Conservation (phyloP, 73 alveolate species). For the Tetrahymena malaccensis region DNA sequence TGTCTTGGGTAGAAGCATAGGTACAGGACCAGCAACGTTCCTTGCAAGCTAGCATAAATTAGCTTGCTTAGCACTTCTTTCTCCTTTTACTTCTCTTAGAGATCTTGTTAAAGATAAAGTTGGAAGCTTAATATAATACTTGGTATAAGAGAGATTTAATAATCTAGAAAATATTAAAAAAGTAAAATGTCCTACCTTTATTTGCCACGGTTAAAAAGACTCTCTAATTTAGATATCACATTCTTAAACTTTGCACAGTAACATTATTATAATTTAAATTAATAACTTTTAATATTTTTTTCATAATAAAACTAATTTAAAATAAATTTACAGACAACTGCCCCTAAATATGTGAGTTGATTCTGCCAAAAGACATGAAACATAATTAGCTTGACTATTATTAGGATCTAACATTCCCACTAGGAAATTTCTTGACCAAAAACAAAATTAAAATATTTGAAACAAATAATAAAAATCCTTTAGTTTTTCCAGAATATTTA, state of each 20-base stretch:
- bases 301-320: not conserved
- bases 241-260: not conserved
- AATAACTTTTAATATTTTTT: too few species aligned
- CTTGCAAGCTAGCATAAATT: conserved; percentile 16
- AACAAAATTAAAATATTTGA: not conserved
- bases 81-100: conserved; percentile 61
- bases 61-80: conserved; percentile 55
- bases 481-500: not conserved
- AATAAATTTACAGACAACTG: not conserved
- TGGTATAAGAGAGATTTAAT: conserved; percentile 43
- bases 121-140: conserved; percentile 27
- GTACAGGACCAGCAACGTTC: conserved; percentile 68
- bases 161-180: conserved; percentile 48
- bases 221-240: not conserved
- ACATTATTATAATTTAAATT: not conserved
- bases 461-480: not conserved
- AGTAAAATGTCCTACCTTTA: conserved; percentile 38
- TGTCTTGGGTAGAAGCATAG: conserved; percentile 69
- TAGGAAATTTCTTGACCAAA: not conserved
- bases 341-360: not conserved
- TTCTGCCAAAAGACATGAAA: not conserved
- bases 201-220: conserved; percentile 48
- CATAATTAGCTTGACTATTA: not conserved
- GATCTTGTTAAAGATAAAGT: conserved; percentile 45
- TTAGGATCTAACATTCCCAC: not conserved